Conservation (phyloP, 169 alveolate species). For the Plasmodium gaboni region DNA sequence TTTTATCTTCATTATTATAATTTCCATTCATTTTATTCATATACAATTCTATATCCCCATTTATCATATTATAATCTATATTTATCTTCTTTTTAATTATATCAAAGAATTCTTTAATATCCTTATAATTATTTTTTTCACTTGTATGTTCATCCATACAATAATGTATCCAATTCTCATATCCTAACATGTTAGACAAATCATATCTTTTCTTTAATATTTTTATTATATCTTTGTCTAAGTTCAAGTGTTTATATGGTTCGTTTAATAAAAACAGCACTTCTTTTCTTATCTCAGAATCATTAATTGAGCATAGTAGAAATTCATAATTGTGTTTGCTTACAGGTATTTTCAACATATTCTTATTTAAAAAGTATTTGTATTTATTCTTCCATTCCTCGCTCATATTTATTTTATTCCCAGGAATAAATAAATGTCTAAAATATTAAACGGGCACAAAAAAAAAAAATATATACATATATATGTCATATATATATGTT, state of each 20-base stretch:
- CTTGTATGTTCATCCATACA: constrained; percentile 47
- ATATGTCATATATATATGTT: too few species aligned
- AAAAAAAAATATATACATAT: not conserved
- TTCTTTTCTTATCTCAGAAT: constrained; percentile 27
- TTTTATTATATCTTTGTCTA: constrained; percentile 54
- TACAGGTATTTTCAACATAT: constrained; percentile 51
- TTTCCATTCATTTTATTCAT: not conserved
- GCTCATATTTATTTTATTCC: constrained; percentile 40
- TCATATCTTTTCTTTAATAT: constrained; percentile 72
- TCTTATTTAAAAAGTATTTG: constrained; percentile 30
- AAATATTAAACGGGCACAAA: too few species aligned
- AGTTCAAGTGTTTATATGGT: constrained; percentile 29
- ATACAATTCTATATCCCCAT: not conserved
- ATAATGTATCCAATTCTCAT: constrained; percentile 55
- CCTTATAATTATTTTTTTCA: constrained; percentile 41
- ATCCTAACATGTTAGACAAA: constrained; percentile 37
- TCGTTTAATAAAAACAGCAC: constrained; percentile 34
- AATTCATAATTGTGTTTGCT: constrained; percentile 72
- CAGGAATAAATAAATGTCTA: constrained; percentile 39
- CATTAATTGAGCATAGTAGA: constrained; percentile 17
- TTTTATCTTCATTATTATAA: not conserved
- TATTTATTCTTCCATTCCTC: constrained; percentile 65
- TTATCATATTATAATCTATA: constrained; percentile 24
- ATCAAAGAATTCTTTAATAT: constrained; percentile 22
- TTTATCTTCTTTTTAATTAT: constrained; percentile 23